Evolutionary conservation across 306 rosid species (phyloP), one percentile per base, ranked within the genome.

Genomic region (Acacia acuminata): DNA sequence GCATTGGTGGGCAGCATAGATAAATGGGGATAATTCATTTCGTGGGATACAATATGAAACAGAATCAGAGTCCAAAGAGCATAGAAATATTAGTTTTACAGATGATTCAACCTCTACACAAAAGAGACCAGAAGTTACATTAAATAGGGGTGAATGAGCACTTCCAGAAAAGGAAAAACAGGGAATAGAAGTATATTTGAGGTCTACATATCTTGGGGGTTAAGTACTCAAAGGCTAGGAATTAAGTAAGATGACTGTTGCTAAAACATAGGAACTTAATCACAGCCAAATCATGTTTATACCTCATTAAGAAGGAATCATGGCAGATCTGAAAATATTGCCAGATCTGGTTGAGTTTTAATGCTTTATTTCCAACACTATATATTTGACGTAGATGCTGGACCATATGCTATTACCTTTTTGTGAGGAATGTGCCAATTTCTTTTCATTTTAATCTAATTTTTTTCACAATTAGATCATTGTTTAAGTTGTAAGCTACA

Each of bases 401-500:
- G n/a, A n/a, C n/a, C n/a, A n/a, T n/a, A n/a, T n/a, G n/a, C n/a
- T n/a, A n/a, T n/a, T n/a, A n/a, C n/a, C n/a, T 53, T 53, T 53
- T 27, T n/a, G n/a, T n/a, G n/a, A n/a, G n/a, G n/a, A n/a, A n/a
- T n/a, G n/a, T n/a, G n/a, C n/a, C n/a, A n/a, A n/a, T n/a, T n/a
- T n/a, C n/a, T n/a, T n/a, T n/a, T n/a, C n/a, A n/a, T n/a, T n/a
- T n/a, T 43, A 43, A 10, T 43, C 27, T 68, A 43, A 10, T 4
- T 63, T 53, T 25, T 67, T 67, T 55, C 81, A 20, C 36, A 71
- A 17, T 73, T 73, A 11, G 34, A 81, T 24, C 10, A 56, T 56
- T 20, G 30, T 56, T 56, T 48, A 48, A 30, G 58, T 60, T 36
- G 19, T 30, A 16, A 34, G 44, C 13, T 4, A 32, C 58, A 34